Evolutionary conservation across 2,329 filamentous ascomycete species (phyloP), one percentile per base, ranked within the genome.

Genomic region (Esteya vermicola): DNA sequence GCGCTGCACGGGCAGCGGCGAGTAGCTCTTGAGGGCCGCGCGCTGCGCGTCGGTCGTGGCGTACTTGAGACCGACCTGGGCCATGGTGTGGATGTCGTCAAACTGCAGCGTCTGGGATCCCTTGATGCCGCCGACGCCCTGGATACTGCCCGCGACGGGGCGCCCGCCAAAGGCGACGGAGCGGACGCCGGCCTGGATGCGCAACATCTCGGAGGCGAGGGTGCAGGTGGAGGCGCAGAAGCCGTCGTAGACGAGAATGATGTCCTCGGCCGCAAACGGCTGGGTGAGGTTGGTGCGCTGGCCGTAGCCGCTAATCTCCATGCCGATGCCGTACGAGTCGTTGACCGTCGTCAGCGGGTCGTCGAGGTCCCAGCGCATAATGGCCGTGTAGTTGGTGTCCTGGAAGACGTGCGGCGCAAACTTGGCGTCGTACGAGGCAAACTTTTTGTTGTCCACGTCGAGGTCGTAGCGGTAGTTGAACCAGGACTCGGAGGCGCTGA

Each of bases 61-160:
- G 16, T 9, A 14, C 16, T 46, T 4, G 13, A 30, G 22, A 4
- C 14, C 51, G 13, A 48, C 43, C 33, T 50, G 34, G 16, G 44
- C 28, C 16, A 46, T 39, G 16, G 36, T 47, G 45, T 49, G 56
- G 3, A 44, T 21, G 33, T 36, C 12, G 4, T 7, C 4, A 16
- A 36, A 48, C n/a, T 13, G 3, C 6, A 45, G 34, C 27, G 33
- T 42, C 47, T 50, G 48, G 8, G 57, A 59, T 25, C 78, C 78
- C 49, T 78, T 75, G 36, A 74, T 67, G n/a, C 77, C 78, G n/a
- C 77, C 75, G 16, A 79, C 62, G 5, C 64, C 67, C 58, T 80
- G 74, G 60, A 78, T 81, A 1, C 68, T 65, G 0, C 58, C 57
- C 1, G 61, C 49, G 10, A 58, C 56, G 0, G 77, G 69, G 1